Base-by-base conservation (phyloP, 495 filamentous ascomycete species). In the Astrothelium subdiscretum region DNA sequence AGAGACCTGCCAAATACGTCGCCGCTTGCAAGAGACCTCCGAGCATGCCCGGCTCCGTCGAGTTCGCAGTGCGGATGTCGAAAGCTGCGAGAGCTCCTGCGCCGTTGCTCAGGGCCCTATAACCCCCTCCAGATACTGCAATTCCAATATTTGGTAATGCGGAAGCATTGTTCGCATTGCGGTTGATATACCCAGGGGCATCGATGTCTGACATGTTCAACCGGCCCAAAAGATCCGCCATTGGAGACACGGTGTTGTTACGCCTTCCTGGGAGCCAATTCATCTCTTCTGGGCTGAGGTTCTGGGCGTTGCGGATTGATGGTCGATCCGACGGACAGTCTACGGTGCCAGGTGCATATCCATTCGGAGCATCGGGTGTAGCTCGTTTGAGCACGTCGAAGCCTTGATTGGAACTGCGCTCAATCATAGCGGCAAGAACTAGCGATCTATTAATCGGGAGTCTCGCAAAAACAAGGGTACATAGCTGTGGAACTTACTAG, bases 21-120 rank as follows among this genome's bases (percentile, higher is more conserved):
- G 87, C 74, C 0, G 87, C 79, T 77, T 97, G 92, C 38, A 97
- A 76, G 60, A 97, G 73, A 18, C 92, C 92, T 61, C 94, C 92
- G 48, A 97, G 77, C 51, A 89, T 86, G 1, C 91, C 91, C 2
- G 72, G 64, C 3, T 71, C 72, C 0, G 85, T 90, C 1, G 87
- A 75, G 59, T 86, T 87, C 0, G 75, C 70, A 0, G 88, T 90
- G 11, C 92, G 82, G 66, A 75, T 82, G 69, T 97, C 92, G 51
- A 92, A 92, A 0, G 92, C 94, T 62, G 88, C 85, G 29, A 97
- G 65, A 31, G 87, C 88, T 44, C 92, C 92, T n/a, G 86, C 92
- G 20, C 91, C 92, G 68, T 88, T 95, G 79, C 94, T 76, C 72
- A 96, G 73, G 1, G 92, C 92, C 62, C 94, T 80, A 71, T 95